Evolutionary conservation across 805 yeast genomes (phyloP).

Genomic region (Lachancea lanzarotensis): DNA sequence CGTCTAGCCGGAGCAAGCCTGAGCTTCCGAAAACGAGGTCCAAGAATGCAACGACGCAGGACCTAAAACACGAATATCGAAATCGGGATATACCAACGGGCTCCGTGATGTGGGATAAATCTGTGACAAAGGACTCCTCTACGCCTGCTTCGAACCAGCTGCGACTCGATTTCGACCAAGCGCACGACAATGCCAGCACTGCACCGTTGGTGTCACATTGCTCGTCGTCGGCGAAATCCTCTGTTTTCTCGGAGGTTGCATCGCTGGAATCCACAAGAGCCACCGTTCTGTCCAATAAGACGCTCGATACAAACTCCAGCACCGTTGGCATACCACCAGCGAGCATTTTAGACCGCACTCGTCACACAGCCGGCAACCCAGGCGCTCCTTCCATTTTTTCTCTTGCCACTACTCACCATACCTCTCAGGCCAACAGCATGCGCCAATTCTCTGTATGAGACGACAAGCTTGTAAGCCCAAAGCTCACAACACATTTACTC

Average conservation of each 20-base stretch:
- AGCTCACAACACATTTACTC: background rate
- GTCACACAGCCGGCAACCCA: constrained; percentile 20
- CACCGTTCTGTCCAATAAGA: constrained; percentile 32
- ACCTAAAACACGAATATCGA: background rate
- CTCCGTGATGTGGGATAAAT: constrained; percentile 3
- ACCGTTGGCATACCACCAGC: constrained; percentile 69
- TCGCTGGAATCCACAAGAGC: constrained; percentile 34
- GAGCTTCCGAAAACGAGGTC: background rate
- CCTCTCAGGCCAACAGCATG: constrained; percentile 18
- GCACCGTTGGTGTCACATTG: constrained; percentile 32
- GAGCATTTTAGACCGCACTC: constrained; percentile 54
- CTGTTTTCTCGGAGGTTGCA: constrained; percentile 33
- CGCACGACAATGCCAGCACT: constrained; percentile 26
- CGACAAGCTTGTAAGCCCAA: background rate
- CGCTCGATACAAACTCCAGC: constrained; percentile 50
- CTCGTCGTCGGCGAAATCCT: constrained; percentile 29
- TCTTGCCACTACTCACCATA: constrained; percentile 8
- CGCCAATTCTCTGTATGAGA: constrained; percentile 14
- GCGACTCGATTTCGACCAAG: constrained; percentile 2
- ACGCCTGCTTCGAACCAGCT: background rate
- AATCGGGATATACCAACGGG: background rate
- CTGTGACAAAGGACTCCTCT: constrained; percentile 2
- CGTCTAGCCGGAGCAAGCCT: background rate
- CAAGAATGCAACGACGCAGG: background rate
- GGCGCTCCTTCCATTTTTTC: constrained; percentile 9